Percentiles rank a stretch among this genome's conserved stretches.
These are phyloP conservation scores for Pichia sp. DNA, from an alignment of 1,139 yeast species.

Conservation along the genomic window DNA sequence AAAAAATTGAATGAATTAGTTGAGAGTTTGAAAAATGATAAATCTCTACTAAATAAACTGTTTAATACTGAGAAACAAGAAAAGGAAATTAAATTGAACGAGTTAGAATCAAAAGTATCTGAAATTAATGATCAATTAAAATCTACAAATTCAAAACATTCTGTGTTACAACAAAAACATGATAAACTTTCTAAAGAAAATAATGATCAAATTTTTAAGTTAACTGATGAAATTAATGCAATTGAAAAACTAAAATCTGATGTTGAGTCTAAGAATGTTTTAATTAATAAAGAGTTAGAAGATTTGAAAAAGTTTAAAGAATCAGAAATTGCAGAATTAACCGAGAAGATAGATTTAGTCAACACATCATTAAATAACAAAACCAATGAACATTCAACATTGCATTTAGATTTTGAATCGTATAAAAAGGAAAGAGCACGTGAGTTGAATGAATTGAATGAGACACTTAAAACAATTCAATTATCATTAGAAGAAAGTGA, in stretches of 20 bases:
- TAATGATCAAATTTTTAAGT: background rate
- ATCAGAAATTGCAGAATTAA: conserved; percentile 1
- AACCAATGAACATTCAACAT: background rate
- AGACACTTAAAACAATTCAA: background rate
- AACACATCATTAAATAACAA: conserved; percentile 1
- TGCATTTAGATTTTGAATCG: background rate
- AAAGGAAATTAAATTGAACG: background rate
- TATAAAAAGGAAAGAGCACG: background rate
- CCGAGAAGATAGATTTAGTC: background rate
- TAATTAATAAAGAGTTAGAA: conserved; percentile 1
- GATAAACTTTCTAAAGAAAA: background rate
- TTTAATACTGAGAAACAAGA: background rate
- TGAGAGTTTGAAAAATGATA: background rate
- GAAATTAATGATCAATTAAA: background rate
- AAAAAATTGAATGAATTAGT: background rate
- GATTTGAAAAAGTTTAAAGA: conserved; percentile 1
- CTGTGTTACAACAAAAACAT: background rate
- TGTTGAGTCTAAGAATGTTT: background rate
- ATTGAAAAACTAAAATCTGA: background rate
- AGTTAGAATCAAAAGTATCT: background rate
- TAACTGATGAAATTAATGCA: background rate
- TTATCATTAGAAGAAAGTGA: conserved; percentile 2
- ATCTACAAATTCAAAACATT: background rate
- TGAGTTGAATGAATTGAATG: conserved; percentile 1
- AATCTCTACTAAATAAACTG: background rate